Conservation (phyloP, 2,329 filamentous ascomycete genomes). For the Pezicula radicicola region DNA sequence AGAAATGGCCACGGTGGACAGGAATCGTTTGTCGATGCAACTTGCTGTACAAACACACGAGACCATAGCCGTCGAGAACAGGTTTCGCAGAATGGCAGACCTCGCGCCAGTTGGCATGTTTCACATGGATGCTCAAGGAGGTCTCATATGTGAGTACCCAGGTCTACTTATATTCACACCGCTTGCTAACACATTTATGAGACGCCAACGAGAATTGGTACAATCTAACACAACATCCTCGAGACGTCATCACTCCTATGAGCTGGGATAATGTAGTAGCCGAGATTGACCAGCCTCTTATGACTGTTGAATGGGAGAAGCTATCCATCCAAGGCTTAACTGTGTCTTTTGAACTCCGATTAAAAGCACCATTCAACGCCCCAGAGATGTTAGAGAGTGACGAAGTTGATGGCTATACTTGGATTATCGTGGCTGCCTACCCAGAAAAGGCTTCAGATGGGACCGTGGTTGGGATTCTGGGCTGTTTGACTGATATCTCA, state of each 20-base stretch:
- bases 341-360: slow-evolving; percentile 18
- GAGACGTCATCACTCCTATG: slow-evolving; percentile 33
- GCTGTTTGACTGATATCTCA: slow-evolving; percentile 15
- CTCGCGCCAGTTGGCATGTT: slow-evolving; percentile 74
- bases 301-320: slow-evolving; percentile 18
- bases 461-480: slow-evolving; percentile 12
- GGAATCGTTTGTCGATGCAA: slow-evolving; percentile 63
- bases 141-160: slow-evolving; percentile 69
- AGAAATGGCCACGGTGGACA: slow-evolving; percentile 64
- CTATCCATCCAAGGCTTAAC: slow-evolving; percentile 12
- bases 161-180: slow-evolving; percentile 45
- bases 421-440: slow-evolving; percentile 21
- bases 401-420: slow-evolving; percentile 36
- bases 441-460: slow-evolving; percentile 14
- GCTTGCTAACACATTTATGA: not conserved
- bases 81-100: slow-evolving; percentile 69
- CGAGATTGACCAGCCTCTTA: slow-evolving; percentile 13
- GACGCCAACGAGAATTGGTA: slow-evolving; percentile 49
- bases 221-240: slow-evolving; percentile 43
- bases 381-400: slow-evolving; percentile 49
- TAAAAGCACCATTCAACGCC: slow-evolving; percentile 39
- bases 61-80: slow-evolving; percentile 53
- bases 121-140: slow-evolving; percentile 62
- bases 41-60: slow-evolving; percentile 54
- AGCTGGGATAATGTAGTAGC: slow-evolving; percentile 14